phyloP scores from a whole-genome alignment of 768 basidiomycete species.

The Boletales sp. region DNA sequence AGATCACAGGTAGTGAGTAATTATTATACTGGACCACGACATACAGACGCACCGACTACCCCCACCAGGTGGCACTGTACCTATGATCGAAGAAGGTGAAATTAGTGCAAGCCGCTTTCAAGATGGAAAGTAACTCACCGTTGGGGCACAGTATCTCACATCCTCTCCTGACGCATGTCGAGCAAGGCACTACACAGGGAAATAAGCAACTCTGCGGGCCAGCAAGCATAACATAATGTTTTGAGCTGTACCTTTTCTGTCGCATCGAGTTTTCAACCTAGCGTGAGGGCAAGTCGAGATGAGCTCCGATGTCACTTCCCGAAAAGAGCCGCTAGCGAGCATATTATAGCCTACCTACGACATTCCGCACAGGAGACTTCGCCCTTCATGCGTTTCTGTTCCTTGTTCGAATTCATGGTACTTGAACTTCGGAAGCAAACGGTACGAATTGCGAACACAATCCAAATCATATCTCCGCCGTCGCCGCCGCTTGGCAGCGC shows the following conservation, averaged over 20 bases:
- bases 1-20: neutral
- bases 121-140: slow-evolving; percentile 30
- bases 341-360: slow-evolving; percentile 15
- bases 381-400: slow-evolving; percentile 22
- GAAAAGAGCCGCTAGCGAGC: neutral
- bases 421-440: neutral
- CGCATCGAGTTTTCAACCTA: slow-evolving; percentile 28
- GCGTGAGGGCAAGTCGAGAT: too few species aligned
- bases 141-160: slow-evolving; percentile 48
- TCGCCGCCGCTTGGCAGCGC: too few species aligned
- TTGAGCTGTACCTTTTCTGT: slow-evolving; percentile 17
- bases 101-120: too few species aligned
- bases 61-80: slow-evolving; percentile 52
- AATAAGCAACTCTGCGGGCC: slow-evolving; percentile 1
- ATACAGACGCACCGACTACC: slow-evolving; percentile 43
- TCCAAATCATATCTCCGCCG: slow-evolving; percentile 7
- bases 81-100: slow-evolving; percentile 21
- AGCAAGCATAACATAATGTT: neutral
- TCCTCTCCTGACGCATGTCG: slow-evolving; percentile 51
- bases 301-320: neutral
- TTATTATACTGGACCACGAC: neutral
- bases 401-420: slow-evolving; percentile 16
- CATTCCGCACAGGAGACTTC: slow-evolving; percentile 33
- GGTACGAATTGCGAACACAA: neutral
- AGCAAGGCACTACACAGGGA: slow-evolving; percentile 20